Evolutionary conservation across 441 rosid species (phyloP).

Genomic region (Pelargonium australe): DNA sequence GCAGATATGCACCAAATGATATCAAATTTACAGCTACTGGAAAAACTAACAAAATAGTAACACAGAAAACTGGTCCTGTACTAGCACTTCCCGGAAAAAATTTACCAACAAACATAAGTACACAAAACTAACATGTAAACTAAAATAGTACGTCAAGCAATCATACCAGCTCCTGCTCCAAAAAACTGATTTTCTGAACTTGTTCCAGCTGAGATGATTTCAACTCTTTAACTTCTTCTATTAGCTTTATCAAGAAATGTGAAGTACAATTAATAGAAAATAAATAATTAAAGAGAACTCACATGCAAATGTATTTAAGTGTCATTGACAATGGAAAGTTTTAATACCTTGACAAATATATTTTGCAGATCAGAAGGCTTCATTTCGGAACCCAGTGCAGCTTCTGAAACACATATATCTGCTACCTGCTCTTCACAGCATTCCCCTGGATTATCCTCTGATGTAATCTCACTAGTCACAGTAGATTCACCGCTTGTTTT

Average conservation of each 20-base stretch:
- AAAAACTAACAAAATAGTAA: background rate
- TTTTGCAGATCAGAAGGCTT: slow-evolving; percentile 20
- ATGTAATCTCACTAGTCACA: slow-evolving; percentile 19
- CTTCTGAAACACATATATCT: slow-evolving; percentile 16
- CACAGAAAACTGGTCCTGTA: background rate
- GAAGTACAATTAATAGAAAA: background rate
- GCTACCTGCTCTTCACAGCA: slow-evolving; percentile 9
- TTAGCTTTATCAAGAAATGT: slow-evolving; percentile 28
- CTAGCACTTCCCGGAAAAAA: background rate
- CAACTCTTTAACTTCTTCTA: slow-evolving; percentile 33
- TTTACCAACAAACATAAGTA: background rate
- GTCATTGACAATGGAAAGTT: background rate
- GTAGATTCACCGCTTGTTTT: slow-evolving; percentile 15
- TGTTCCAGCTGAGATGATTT: slow-evolving; percentile 35
- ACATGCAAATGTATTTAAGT: slow-evolving; percentile 2
- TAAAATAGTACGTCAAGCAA: background rate
- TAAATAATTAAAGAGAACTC: background rate
- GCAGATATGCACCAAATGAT: background rate
- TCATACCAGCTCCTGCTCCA: slow-evolving; percentile 48
- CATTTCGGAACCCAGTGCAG: slow-evolving; percentile 14
- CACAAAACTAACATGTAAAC: background rate
- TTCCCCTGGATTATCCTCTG: slow-evolving; percentile 16
- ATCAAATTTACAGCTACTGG: background rate
- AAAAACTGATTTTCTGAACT: slow-evolving; percentile 26
- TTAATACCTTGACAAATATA: slow-evolving; percentile 29